Base-by-base conservation (phyloP, 1,284 basidiomycete genomes). In the Trichosporon sp. region DNA sequence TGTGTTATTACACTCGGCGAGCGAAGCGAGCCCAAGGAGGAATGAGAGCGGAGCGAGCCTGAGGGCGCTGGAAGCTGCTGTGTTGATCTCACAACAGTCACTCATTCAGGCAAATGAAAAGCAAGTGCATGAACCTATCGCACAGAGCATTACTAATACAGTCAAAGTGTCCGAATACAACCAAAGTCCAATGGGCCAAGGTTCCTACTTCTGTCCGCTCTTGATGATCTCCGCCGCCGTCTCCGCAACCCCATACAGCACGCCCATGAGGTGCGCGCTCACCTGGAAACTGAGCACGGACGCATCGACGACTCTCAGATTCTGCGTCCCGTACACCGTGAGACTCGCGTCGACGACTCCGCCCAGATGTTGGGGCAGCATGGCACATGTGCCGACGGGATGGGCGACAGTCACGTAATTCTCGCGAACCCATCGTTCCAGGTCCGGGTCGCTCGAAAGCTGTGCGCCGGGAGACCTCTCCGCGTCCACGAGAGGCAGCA, bases 211-310 rank as follows among this genome's bases (percentile, higher is more conserved):
- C 31, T 63, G 59, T 2, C 68, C 68, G 6, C 65, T 40, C 77
- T 88, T 87, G 79, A 91, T 89, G 69, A 91, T 85, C 40, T 87
- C 86, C 2, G 89, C 87, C 0, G 88, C 90, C 78, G 88, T 88
- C 82, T 92, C 90, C 1, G 90, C 90, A 51, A 91, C 83, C 31
- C 90, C 91, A 78, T 91, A 93, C 1, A 88, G 87, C 5, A 88
- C 75, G 4, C 78, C 79, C 79, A 83, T 83, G 68, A 82, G 73
- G 72, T 85, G 84, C 1, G 84, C 81, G 8, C 81, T 81, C n/a
- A 85, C 70, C 48, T 85, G 81, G 8, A 86, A 75, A 2, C 85
- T 85, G 59, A 61, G 31, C 75, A 87, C 82, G 1, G 83, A 85
- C n/a, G 85, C 77, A 76, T 87, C 86, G 59, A 85, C 80, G 56